phyloP scores from a whole-genome alignment of 2,329 filamentous ascomycete genomes.

The Curvularia spicifera region DNA sequence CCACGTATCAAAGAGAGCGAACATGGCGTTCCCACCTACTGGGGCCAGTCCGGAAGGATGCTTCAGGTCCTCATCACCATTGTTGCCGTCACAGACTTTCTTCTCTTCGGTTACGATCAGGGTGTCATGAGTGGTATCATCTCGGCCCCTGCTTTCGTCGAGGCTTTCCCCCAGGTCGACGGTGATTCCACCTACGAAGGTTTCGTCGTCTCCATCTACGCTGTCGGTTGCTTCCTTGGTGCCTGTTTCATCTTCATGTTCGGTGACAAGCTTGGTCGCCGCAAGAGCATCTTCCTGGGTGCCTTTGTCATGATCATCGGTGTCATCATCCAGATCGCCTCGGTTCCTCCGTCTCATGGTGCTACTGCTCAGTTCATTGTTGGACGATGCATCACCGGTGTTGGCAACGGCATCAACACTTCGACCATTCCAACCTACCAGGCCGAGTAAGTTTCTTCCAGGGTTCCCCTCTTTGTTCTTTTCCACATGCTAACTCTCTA shows the following conservation, averaged over 20 bases:
- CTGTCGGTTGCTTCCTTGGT: constrained; percentile 55
- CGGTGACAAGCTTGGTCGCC: constrained; percentile 53
- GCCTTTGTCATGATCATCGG: constrained; percentile 52
- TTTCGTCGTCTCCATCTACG: constrained; percentile 59
- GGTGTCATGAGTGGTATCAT: constrained; percentile 54
- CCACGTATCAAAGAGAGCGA: constrained; percentile 34
- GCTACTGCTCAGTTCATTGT: constrained; percentile 59
- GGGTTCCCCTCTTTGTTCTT: background rate
- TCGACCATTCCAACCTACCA: constrained; percentile 61
- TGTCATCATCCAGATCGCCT: constrained; percentile 48
- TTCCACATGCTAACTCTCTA: background rate
- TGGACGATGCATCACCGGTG: constrained; percentile 59
- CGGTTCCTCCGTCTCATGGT: constrained; percentile 34
- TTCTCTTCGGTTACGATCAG: constrained; percentile 58
- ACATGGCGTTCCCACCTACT: constrained; percentile 38
- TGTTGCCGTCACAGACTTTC: constrained; percentile 56
- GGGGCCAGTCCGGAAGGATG: constrained; percentile 39
- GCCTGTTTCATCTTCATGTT: constrained; percentile 49
- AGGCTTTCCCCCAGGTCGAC: constrained; percentile 48
- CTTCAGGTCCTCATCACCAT: constrained; percentile 46
- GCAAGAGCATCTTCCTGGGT: constrained; percentile 53
- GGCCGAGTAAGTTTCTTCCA: constrained; percentile 50
- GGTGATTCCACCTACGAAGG: constrained; percentile 50
- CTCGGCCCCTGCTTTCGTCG: constrained; percentile 44
- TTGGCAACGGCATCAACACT: constrained; percentile 63